Base-by-base conservation (phyloP, 305 asterid genomes). In the Plantago coronopus region DNA sequence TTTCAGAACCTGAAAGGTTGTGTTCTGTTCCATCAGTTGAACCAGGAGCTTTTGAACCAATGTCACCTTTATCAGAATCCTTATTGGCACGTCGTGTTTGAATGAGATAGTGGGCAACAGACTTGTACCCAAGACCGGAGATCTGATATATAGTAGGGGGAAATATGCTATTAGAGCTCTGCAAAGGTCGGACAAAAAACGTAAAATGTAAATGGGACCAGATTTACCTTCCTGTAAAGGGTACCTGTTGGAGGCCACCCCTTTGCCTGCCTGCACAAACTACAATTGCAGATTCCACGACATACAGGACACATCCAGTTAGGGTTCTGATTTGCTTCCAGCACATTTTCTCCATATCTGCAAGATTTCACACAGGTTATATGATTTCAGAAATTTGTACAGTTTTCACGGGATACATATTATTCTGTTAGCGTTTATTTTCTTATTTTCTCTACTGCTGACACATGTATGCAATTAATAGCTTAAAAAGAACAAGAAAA, bases 161-260 rank as follows among this genome's bases (percentile, higher is more conserved):
- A 42, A 23, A 51, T 58, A 54, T 29, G 47, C 58, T 46, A 44
- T 34, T 48, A 51, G 27, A 46, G 42, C 51, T 18, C 20, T 37
- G 51, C 64, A 55, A 49, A 63, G 61, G 19, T 17, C n/a, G 48
- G 3, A 49, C 8, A 49, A 19, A 16, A 18, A 61, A 25, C 20
- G n/a, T 12, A 21, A 2, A 17, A 54, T 16, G 6, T 37, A 43
- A 17, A 10, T 21, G 48, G 18, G 7, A 4, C 12, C 14, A 14
- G 34, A 5, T 21, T 43, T 62, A 89, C 99, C 95, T 87, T 93
- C 72, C 78, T 79, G 82, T 89, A 93, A 62, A 93, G 81, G 21
- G 69, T 0, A 48, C 97, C 99, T n/a, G 99, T 93, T n/a, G 99
- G 81, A 74, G 90, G 76, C 97, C 97, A 93, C 64, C 99, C 97